phyloP scores from a whole-genome alignment of 768 basidiomycete genomes.

The Leccinum disarticulatum region DNA sequence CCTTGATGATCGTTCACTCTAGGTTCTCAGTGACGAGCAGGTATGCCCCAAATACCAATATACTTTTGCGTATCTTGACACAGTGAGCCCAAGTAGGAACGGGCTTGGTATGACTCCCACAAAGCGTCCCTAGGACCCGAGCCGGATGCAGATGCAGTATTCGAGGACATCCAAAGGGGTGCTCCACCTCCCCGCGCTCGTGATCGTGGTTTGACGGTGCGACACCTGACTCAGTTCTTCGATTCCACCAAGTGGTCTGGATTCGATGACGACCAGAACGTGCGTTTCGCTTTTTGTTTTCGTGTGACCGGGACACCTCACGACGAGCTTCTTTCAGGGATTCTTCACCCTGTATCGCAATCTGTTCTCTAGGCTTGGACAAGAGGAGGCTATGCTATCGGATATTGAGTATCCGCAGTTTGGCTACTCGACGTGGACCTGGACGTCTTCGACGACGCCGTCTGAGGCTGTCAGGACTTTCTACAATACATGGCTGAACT shows the following conservation, averaged over 20 bases:
- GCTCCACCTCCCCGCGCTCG: conserved; percentile 48
- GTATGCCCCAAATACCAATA: conserved; percentile 42
- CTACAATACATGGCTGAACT: conserved; percentile 85
- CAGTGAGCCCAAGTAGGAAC: conserved; percentile 64
- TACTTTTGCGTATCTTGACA: conserved; percentile 12
- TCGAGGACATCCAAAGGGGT: conserved; percentile 82
- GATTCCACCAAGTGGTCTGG: conserved; percentile 65
- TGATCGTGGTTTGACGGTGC: conserved; percentile 76
- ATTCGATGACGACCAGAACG: conserved; percentile 62
- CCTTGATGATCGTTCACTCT: conserved; percentile 43
- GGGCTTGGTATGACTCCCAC: conserved; percentile 98
- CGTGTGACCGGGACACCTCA: not conserved
- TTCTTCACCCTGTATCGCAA: conserved; percentile 90
- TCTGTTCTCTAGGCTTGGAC: conserved; percentile 77
- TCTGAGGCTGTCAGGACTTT: conserved; percentile 64
- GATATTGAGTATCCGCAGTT: conserved; percentile 73
- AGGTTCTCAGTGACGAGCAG: conserved; percentile 95
- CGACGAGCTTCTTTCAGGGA: conserved; percentile 47
- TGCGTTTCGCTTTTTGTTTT: conserved; percentile 34
- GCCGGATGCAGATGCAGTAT: conserved; percentile 80
- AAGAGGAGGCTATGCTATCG: conserved; percentile 63
- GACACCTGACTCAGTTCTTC: conserved; percentile 85
- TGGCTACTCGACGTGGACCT: conserved; percentile 75
- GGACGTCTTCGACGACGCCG: conserved; percentile 51
- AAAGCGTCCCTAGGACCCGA: conserved; percentile 76